These are phyloP conservation scores for Coprinopsis marcescibilis DNA, from an alignment of 768 basidiomycete genomes.

Conservation along the genomic window DNA sequence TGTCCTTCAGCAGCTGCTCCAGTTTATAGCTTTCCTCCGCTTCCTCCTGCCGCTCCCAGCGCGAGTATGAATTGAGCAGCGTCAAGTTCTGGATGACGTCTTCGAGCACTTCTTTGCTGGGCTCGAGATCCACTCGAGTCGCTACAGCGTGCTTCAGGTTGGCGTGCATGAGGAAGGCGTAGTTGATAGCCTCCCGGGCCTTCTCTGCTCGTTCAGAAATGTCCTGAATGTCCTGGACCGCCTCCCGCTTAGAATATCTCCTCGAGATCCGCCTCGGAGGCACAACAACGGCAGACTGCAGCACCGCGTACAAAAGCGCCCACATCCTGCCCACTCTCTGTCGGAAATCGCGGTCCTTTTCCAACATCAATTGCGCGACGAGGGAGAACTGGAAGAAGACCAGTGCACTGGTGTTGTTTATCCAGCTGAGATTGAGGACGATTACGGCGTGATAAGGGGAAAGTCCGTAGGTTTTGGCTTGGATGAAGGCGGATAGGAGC, in stretches of 20 bases:
- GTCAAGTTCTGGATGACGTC: background rate
- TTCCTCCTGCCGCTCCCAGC: background rate
- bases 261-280: too few species aligned
- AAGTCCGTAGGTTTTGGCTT: slow-evolving; percentile 14
- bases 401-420: slow-evolving; percentile 18
- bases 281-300: too few species aligned
- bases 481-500: slow-evolving; percentile 19
- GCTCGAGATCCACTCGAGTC: too few species aligned
- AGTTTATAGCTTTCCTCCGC: background rate
- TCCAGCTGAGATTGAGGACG: slow-evolving; percentile 23
- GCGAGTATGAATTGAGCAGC: background rate
- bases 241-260: too few species aligned
- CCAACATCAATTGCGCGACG: slow-evolving; percentile 5
- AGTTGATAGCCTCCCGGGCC: too few species aligned
- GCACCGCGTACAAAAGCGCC: background rate
- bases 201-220: too few species aligned
- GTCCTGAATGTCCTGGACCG: too few species aligned
- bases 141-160: too few species aligned
- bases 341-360: slow-evolving; percentile 2
- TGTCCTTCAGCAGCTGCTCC: too few species aligned
- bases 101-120: background rate
- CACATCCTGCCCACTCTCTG: background rate
- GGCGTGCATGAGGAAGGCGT: too few species aligned
- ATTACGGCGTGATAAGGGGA: slow-evolving; percentile 17
- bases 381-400: slow-evolving; percentile 12